Base-by-base conservation (phyloP, 352 stramenopile genomes). In the Globisporangium solare region DNA sequence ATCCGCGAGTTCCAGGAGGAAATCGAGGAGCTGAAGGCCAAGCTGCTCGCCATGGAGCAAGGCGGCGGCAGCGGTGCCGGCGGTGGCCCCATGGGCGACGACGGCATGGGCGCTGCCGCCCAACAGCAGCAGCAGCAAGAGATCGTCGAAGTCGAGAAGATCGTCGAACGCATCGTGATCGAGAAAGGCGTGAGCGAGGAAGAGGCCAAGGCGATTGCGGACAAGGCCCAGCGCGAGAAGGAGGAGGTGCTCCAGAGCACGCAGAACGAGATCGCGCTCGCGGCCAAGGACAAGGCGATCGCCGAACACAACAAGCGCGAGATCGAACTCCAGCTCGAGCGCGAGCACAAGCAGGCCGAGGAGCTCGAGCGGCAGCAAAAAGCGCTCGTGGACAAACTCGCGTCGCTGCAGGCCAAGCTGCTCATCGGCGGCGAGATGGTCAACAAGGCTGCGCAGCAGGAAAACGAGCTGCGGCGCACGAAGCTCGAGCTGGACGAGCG, bases 1-100 rank as follows among this genome's bases (percentile, higher is more conserved):
- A 92, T 99, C 24, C 79, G 92, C 18, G 92, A 99, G 68, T 98
- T 98, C 61, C 92, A 98, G 68, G 91, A 98, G 20, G 91, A 99
- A 64, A 99, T 99, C 67, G 75, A 94, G 54, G 83, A 81, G 14
- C 69, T 99, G 22, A 98, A 98, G 66, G 84, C 79, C 47, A 92
- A 91, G 32, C 41, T 92, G 7, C 20, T 74, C 31, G 72, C 68
- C 13, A 86, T 92, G 54, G 65, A 89, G 22, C 69, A 81, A 37
- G 51, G 35, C 3, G 35, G 24, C 45, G 47, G 21, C 3, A 40
- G 24, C 45, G 47, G 21, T 17, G 47, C 18, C 15, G 54, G 35
- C 21, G 54, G 27, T 32, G 55, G 45, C 27, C 27, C 27, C 27
- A 35, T 35, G 27, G 27, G 7, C 27, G 27, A 35, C 27, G 27